Base-by-base conservation (phyloP, 306 rosid species). In the Sicyos edulis region DNA sequence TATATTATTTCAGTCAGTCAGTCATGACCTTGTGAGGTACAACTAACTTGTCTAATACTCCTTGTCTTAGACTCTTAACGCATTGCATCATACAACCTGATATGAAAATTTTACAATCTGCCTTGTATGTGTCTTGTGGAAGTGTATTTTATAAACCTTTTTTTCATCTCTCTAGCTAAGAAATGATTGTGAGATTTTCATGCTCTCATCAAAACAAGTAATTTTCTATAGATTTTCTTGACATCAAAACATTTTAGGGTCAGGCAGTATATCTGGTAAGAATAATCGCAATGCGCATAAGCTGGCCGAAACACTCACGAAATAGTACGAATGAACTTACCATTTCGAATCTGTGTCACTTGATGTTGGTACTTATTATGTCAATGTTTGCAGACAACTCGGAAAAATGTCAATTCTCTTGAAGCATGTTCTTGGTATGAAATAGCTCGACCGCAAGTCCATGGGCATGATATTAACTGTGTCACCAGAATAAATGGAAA, bases 391-490 rank as follows among this genome's bases (percentile, higher is more conserved):
- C 88, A 93, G 99, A 93, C 97, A 54, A 76, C 91, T 77, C 85
- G 99, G 99, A 64, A 87, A 83, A 81, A 67, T 66, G 86, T 83
- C 66, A 79, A 71, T 56, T 80, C 89, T 79, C 66, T 50, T 16
- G 63, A 78, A 57, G 87, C 76, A 71, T 79, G 81, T 59, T 59
- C 74, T 79, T 93, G 98, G 98, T 87, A 88, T 73, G 99, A 93
- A 84, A 86, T 93, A 70, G 86, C 92, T 45, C 96, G 99, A 26
- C 97, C 99, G 73, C 99, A 93, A 80, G 85, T 93, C 74, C 97
- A 93, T 73, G 99, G 99, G 34, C 99, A 93, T 78, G 97, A 93
- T 83, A 88, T 93, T 47, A 93, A 88, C 75, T 93, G 99, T 56
- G 82, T 87, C 78, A 78, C 96, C 51, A 67, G 88, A 51, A 75